Evolutionary conservation across 352 stramenopile species (phyloP).

Genomic region (Phytophthora capsici): DNA sequence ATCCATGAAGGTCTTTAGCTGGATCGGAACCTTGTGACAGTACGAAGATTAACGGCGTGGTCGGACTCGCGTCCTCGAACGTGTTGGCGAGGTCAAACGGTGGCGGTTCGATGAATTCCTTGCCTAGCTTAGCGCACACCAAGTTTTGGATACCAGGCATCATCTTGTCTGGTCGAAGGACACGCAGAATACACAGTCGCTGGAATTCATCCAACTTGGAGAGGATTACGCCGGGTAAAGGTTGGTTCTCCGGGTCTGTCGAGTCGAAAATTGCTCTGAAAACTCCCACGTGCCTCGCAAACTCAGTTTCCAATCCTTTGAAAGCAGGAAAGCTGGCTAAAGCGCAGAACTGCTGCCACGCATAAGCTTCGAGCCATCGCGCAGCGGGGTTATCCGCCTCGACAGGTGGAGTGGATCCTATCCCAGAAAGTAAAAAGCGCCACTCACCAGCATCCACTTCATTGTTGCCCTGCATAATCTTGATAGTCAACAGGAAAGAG

Average conservation of each 20-base stretch:
- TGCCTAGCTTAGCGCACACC: slow-evolving; percentile 87
- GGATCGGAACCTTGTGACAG: slow-evolving; percentile 93
- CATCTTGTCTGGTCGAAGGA: slow-evolving; percentile 88
- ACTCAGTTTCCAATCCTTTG: slow-evolving; percentile 44
- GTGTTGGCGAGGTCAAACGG: slow-evolving; percentile 92
- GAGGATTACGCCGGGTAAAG: slow-evolving; percentile 64
- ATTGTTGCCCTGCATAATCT: slow-evolving; percentile 89
- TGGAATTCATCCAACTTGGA: slow-evolving; percentile 84
- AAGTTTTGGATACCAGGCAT: slow-evolving; percentile 92
- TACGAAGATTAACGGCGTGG: slow-evolving; percentile 94
- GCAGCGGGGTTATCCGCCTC: slow-evolving; percentile 35
- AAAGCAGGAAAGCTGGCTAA: slow-evolving; percentile 44
- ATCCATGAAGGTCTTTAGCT: slow-evolving; percentile 92
- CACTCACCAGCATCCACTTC: slow-evolving; percentile 86
- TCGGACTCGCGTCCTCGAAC: slow-evolving; percentile 90
- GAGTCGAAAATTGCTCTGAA: slow-evolving; percentile 86
- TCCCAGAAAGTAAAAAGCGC: slow-evolving; percentile 92
- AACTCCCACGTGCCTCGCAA: slow-evolving; percentile 43
- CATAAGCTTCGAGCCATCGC: slow-evolving; percentile 69
- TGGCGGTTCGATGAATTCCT: slow-evolving; percentile 92
- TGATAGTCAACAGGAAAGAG: slow-evolving; percentile 91
- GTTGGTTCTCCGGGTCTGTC: slow-evolving; percentile 82
- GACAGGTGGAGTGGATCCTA: slow-evolving; percentile 39
- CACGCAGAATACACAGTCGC: slow-evolving; percentile 79
- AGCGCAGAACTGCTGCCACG: slow-evolving; percentile 68